These are phyloP conservation scores for Mortierella sp. DNA, from an alignment of 371 early-diverging fungal species.

Conservation along the genomic window DNA sequence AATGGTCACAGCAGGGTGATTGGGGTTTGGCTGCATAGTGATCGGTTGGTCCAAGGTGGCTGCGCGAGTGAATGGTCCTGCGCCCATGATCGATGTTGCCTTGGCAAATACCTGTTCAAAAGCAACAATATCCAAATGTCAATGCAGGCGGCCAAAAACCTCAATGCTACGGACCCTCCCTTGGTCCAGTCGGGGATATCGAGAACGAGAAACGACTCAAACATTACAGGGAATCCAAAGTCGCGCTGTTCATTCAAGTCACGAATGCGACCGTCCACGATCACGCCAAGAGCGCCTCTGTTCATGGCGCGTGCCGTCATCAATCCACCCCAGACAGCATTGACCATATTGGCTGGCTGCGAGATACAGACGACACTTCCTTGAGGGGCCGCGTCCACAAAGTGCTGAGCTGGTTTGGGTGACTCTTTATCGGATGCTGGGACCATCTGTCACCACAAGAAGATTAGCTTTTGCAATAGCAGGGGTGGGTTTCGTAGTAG, in stretches of 20 bases:
- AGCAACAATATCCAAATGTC: background rate
- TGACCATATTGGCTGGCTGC: slow-evolving; percentile 68
- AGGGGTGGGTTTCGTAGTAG: background rate
- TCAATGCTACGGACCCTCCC: too few species aligned
- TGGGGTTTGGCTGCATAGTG: slow-evolving; percentile 58
- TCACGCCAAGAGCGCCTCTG: slow-evolving; percentile 71
- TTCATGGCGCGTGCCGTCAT: slow-evolving; percentile 80
- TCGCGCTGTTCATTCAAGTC: slow-evolving; percentile 76
- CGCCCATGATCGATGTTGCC: slow-evolving; percentile 73
- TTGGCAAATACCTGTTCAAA: slow-evolving; percentile 67
- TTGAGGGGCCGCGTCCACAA: slow-evolving; percentile 68
- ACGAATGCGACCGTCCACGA: slow-evolving; percentile 81
- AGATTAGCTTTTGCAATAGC: background rate
- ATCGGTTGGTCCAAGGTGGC: slow-evolving; percentile 71
- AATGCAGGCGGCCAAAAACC: background rate
- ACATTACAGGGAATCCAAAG: slow-evolving; percentile 66
- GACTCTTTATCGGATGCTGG: slow-evolving; percentile 25
- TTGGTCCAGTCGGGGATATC: too few species aligned
- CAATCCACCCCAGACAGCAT: slow-evolving; percentile 87
- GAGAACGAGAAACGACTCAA: too few species aligned
- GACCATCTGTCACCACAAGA: slow-evolving; percentile 33
- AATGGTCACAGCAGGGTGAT: slow-evolving; percentile 64
- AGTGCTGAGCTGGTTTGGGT: slow-evolving; percentile 39
- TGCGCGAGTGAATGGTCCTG: slow-evolving; percentile 73
- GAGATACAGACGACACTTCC: slow-evolving; percentile 75